Evolutionary conservation across 2,329 filamentous ascomycete genomes (phyloP), one percentile per base, ranked within the genome.

Genomic region (Aspergillus quadrilineatus): DNA sequence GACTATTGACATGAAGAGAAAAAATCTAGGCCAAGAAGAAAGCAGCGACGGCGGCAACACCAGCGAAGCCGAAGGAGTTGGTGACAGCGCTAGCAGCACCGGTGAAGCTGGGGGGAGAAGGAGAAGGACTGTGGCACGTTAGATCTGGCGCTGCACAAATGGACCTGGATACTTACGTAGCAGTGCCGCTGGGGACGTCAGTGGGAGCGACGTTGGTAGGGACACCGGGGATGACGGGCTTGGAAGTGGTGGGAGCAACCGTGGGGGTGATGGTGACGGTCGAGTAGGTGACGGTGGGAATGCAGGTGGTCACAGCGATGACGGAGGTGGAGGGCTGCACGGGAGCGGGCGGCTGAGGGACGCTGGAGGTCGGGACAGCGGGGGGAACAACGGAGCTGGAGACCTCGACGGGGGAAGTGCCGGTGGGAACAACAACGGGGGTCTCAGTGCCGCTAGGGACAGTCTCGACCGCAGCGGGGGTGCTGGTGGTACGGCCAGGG

Each of bases 21-120:
- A 57, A 64, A 63, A 69, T 69, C 62, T 71, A 71, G 60, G 69
- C 69, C 57, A 71, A 50, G 68, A 71, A 65, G 66, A 69, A 59
- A 59, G 68, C 69, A 42, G 67, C 66, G 32, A 61, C 63, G 52
- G 67, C 69, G 51, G 69, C 69, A 37, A 62, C 66, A 63, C 69
- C 69, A 57, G 67, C 69, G 58, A 69, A 63, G 53, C 59, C 58
- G 61, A 70, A 67, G 53, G 65, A 68, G 65, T 61, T 60, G 63
- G 56, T 54, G 60, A 69, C 43, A 55, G 65, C 48, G 67, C 51
- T 68, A 55, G 66, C 68, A 50, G 66, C 68, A 63, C 68, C 68
- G 51, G 67, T 71, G 69, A 61, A 68, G 47, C 62, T 44, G 43
- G 65, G 53, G 52, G 57, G 49, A 51, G 63, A 59, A 45, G 62